phyloP scores from a whole-genome alignment of 345 rosid species.

The Raphanus raphanistrum region DNA sequence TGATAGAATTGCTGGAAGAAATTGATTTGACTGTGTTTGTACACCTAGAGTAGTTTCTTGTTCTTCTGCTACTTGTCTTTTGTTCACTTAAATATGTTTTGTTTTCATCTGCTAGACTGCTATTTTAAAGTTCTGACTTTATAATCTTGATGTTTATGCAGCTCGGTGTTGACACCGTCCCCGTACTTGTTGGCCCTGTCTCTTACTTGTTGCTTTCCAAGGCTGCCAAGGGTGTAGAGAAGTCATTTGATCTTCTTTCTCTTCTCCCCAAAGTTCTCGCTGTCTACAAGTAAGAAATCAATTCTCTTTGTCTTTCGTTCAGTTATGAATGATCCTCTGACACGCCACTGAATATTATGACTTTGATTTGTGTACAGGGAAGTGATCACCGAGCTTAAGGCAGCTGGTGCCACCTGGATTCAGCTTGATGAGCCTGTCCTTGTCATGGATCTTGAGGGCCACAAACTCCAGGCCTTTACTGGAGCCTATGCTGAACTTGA shows the following conservation, averaged over 20 bases:
- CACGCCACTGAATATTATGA: slow-evolving; percentile 6
- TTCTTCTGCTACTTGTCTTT: neutral
- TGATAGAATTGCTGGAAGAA: neutral
- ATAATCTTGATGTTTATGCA: slow-evolving; percentile 35
- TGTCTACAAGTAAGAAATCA: slow-evolving; percentile 71
- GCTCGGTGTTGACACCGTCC: slow-evolving; percentile 96
- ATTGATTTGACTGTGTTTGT: neutral
- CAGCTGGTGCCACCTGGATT: slow-evolving; percentile 96
- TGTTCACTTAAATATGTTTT: neutral
- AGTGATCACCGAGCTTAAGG: slow-evolving; percentile 88
- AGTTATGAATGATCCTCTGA: neutral
- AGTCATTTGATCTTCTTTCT: slow-evolving; percentile 79
- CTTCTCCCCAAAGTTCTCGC: slow-evolving; percentile 81
- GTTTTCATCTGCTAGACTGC: neutral
- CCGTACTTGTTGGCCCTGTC: slow-evolving; percentile 92
- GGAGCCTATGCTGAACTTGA: slow-evolving; percentile 79
- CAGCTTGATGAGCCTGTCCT: slow-evolving; percentile 94
- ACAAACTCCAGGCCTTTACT: slow-evolving; percentile 79
- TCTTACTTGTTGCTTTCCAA: slow-evolving; percentile 91
- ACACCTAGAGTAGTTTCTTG: neutral
- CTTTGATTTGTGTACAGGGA: slow-evolving; percentile 55
- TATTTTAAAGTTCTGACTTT: neutral
- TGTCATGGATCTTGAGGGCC: slow-evolving; percentile 86
- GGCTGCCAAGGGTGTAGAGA: slow-evolving; percentile 92
- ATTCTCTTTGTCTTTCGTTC: neutral